Conservation (phyloP, 176 grass and related monocot species). For the Melocanna baccifera region DNA sequence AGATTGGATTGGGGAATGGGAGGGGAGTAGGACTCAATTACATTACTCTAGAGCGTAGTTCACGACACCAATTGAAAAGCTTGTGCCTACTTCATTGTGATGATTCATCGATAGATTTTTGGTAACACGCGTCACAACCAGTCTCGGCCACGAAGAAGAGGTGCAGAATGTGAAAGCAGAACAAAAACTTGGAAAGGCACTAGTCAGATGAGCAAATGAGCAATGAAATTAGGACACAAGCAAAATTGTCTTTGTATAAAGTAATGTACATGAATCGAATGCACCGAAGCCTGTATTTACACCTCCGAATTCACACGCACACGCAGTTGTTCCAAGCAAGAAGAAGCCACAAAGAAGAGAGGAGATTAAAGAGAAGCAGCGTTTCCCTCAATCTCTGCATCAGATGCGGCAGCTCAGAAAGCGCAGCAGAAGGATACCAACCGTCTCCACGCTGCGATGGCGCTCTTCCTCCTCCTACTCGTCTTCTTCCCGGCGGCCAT, state of each 20-base stretch:
- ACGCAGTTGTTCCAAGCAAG: not conserved
- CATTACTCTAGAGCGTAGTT: no score
- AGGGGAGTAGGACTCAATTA: no score
- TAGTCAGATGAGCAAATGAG: not conserved
- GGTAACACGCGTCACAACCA: not conserved
- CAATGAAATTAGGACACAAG: not conserved
- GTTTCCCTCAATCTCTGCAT: not conserved
- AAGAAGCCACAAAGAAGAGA: not conserved
- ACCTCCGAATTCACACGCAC: not conserved
- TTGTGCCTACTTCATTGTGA: not conserved
- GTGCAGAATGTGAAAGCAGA: not conserved
- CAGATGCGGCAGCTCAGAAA: not conserved
- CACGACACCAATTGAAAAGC: no score
- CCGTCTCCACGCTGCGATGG: not conserved
- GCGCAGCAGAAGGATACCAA: conserved; percentile 20
- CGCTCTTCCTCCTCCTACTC: not conserved
- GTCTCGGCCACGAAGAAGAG: not conserved
- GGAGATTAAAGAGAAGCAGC: not conserved
- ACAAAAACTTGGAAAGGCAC: not conserved
- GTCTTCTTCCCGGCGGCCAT: not conserved
- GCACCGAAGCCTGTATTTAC: not conserved
- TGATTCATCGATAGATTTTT: not conserved
- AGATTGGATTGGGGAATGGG: no score
- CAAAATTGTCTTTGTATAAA: not conserved
- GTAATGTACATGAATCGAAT: not conserved